Conservation (phyloP, 2,329 filamentous ascomycete genomes). For the Colletotrichum chlorophyti region DNA sequence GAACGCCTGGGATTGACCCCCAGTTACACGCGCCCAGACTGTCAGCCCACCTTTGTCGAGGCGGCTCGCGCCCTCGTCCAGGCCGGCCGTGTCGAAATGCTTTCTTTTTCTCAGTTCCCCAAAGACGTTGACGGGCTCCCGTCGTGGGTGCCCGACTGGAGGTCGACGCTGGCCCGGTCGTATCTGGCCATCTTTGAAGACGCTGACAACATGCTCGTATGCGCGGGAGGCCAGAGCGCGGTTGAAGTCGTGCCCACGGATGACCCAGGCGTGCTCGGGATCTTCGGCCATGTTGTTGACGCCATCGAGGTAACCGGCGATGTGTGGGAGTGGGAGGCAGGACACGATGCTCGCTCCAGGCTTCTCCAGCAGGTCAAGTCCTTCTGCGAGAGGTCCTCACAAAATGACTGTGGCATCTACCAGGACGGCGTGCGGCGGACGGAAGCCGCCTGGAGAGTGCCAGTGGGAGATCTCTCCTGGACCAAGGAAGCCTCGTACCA, state of each 20-base stretch:
- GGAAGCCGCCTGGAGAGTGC: slow-evolving; percentile 26
- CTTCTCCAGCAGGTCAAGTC: neutral
- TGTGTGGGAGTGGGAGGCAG: slow-evolving; percentile 7
- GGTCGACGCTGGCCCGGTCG: slow-evolving; percentile 15
- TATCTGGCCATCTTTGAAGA: slow-evolving; percentile 6
- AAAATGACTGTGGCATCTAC: slow-evolving; percentile 1
- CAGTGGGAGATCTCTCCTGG: slow-evolving; percentile 14
- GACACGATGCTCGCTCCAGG: neutral
- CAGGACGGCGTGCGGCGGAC: neutral
- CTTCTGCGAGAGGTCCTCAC: slow-evolving; percentile 1
- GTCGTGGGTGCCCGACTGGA: slow-evolving; percentile 48
- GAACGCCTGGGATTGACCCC: slow-evolving; percentile 5
- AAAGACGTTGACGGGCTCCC: slow-evolving; percentile 33
- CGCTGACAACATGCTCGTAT: neutral
- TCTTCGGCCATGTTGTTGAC: slow-evolving; percentile 20
- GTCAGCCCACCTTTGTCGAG: slow-evolving; percentile 1
- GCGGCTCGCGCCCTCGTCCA: slow-evolving; percentile 14
- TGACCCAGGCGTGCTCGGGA: slow-evolving; percentile 3
- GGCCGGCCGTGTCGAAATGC: slow-evolving; percentile 6
- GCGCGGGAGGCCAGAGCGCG: slow-evolving; percentile 2
- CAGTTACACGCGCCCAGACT: slow-evolving; percentile 4
- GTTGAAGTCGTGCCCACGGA: neutral
- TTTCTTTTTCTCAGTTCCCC: slow-evolving; percentile 21
- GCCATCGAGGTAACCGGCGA: slow-evolving; percentile 16
- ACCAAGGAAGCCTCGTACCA: neutral